These are phyloP conservation scores for Aspergillus avenaceus DNA, from an alignment of 495 filamentous ascomycete genomes.

Conservation along the genomic window DNA sequence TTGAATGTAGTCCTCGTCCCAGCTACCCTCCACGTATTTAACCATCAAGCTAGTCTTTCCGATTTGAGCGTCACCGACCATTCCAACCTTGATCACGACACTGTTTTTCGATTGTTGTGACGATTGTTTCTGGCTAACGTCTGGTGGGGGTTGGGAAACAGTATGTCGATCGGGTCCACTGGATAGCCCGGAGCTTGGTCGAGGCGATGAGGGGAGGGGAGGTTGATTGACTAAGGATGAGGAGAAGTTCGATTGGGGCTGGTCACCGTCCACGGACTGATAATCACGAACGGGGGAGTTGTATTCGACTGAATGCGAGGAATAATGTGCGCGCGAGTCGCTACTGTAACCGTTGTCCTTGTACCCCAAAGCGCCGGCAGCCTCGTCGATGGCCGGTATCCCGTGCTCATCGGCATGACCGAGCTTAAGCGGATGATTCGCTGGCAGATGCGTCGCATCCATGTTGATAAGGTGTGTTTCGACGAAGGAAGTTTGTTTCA, in stretches of 20 bases:
- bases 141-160: constrained; percentile 38
- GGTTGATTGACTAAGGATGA: constrained; percentile 40
- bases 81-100: constrained; percentile 98
- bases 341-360: constrained; percentile 40
- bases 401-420: constrained; percentile 18
- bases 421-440: no score
- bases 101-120: constrained; percentile 62
- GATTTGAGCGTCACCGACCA: constrained; percentile 99
- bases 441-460: constrained; percentile 18
- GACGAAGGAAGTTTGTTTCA: neutral
- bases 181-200: constrained; percentile 49
- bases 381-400: constrained; percentile 31
- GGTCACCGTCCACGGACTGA: constrained; percentile 38
- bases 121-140: constrained; percentile 37
- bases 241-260: constrained; percentile 31
- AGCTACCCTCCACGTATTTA: constrained; percentile 98
- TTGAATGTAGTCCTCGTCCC: constrained; percentile 99
- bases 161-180: constrained; percentile 41
- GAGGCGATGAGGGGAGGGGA: constrained; percentile 38
- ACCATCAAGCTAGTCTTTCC: constrained; percentile 99
- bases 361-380: constrained; percentile 18
- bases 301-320: constrained; percentile 41
- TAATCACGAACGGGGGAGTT: constrained; percentile 39
- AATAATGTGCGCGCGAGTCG: constrained; percentile 42
- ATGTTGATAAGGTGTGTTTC: neutral